These are phyloP conservation scores for Thuidium tamariscinum DNA, from an alignment of 225 moss, liverwort and hornwort genomes.

Conservation along the genomic window DNA sequence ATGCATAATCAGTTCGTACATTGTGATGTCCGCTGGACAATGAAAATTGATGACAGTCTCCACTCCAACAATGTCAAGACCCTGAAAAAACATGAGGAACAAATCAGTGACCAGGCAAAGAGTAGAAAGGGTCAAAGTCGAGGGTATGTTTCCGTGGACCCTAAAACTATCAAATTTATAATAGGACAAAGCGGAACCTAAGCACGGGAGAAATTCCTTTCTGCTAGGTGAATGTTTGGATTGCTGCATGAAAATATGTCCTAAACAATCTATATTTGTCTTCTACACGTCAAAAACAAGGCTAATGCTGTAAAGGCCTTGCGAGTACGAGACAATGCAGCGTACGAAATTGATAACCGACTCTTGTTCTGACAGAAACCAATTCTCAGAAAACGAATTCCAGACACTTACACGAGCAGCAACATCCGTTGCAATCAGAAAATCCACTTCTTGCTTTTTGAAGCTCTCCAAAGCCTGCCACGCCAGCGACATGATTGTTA, in stretches of 20 bases:
- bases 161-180: background rate
- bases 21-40: constrained; percentile 84
- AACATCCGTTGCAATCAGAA: constrained; percentile 91
- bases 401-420: constrained; percentile 81
- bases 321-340: background rate
- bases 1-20: constrained; percentile 36
- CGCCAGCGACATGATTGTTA: background rate
- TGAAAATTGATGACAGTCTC: constrained; percentile 95
- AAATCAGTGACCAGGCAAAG: background rate
- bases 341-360: background rate
- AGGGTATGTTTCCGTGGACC: background rate
- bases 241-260: background rate
- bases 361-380: background rate
- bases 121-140: background rate
- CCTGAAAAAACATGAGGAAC: constrained; percentile 32
- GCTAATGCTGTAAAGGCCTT: background rate
- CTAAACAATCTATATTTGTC: background rate
- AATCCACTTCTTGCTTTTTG: constrained; percentile 77
- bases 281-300: background rate
- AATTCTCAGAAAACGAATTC: background rate
- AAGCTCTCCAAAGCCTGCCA: constrained; percentile 86
- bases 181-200: background rate
- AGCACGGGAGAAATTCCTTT: background rate
- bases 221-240: background rate
- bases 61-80: constrained; percentile 85